Percentiles rank a stretch among this genome's conserved stretches.
phyloP scores from a whole-genome alignment of 2,329 filamentous ascomycete species.

The Aschersonia sp. region DNA sequence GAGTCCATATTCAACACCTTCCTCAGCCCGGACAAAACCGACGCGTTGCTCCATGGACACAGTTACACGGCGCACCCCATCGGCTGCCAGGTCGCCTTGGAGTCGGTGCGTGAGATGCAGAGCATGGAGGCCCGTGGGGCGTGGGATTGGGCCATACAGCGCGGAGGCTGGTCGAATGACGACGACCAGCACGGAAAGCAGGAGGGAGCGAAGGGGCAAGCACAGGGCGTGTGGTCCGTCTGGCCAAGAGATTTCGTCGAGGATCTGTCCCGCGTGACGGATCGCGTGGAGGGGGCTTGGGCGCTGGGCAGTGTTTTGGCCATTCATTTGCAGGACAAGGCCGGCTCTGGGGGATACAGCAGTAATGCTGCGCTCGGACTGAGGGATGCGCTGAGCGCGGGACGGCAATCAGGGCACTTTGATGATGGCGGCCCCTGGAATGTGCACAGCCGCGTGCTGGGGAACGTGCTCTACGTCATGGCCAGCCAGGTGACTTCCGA shows the following conservation, averaged over 20 bases:
- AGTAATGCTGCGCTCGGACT: constrained; percentile 30
- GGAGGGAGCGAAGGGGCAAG: neutral
- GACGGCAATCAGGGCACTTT: neutral
- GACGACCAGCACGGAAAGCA: neutral
- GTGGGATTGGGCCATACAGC: constrained; percentile 40
- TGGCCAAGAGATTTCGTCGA: constrained; percentile 51
- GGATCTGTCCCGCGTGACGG: constrained; percentile 36
- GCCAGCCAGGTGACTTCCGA: constrained; percentile 29
- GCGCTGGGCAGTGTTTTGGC: constrained; percentile 63
- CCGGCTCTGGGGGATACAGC: constrained; percentile 27
- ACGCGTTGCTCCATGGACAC: constrained; percentile 70
- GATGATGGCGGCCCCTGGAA: constrained; percentile 25
- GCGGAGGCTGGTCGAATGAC: constrained; percentile 20
- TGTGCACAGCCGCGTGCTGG: constrained; percentile 38
- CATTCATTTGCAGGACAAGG: constrained; percentile 34
- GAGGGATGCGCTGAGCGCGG: constrained; percentile 19
- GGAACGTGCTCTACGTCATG: constrained; percentile 46
- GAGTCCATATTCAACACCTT: constrained; percentile 61
- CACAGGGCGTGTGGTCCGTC: constrained; percentile 44
- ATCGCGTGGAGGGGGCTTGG: constrained; percentile 49
- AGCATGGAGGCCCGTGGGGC: constrained; percentile 37
- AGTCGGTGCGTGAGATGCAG: constrained; percentile 45
- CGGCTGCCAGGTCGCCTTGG: constrained; percentile 65
- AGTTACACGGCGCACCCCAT: constrained; percentile 78
- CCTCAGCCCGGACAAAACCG: constrained; percentile 55